Evolutionary conservation across 1,139 yeast species (phyloP), one percentile per base, ranked within the genome.

Genomic region (Hyphopichia khmerensis): DNA sequence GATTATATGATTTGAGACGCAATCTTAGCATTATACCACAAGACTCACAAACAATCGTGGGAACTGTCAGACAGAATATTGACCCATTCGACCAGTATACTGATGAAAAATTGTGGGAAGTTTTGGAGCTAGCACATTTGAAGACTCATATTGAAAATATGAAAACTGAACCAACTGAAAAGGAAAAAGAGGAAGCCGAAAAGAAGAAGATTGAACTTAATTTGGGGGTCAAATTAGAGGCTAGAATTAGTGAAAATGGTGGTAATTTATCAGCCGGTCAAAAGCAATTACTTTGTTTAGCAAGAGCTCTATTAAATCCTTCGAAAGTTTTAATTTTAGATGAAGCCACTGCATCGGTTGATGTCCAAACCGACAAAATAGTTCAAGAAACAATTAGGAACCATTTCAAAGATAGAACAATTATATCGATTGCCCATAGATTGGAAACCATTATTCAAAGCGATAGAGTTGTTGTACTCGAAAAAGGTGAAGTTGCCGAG

Each of bases 21-120:
- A 57, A 59, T 24, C 55, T 63, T 43, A 60, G 59, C 39, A 63
- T 63, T 40, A 63, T 63, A 40, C 68, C 68, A 2, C 68, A 63
- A 43, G 68, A 63, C 43, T 59, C 64, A 0, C 65, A 60, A 39
- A 60, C 65, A 2, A 58, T 62, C 35, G 60, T 57, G 41, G 68
- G 66, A 2, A 51, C 64, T 0, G 62, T 62, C 4, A 51, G 66
- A 34, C 56, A 62, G 30, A 63, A 63, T 45, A 53, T 63, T 51
- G 67, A 63, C 45, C 67, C 67, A 5, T 61, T 62, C 39, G 50
- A 48, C 1, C 49, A 48, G 26, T 55, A 54, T 43, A 15, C 48
- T 3, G 67, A 63, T 39, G 65, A 57, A 3, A 46, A 50, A 39
- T 52, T 63, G 23, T 63, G 67, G 67, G 51, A 49, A 38, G 65